Evolutionary conservation across 1,284 basidiomycete genomes (phyloP).

Genomic region (Abortiporus biennis): DNA sequence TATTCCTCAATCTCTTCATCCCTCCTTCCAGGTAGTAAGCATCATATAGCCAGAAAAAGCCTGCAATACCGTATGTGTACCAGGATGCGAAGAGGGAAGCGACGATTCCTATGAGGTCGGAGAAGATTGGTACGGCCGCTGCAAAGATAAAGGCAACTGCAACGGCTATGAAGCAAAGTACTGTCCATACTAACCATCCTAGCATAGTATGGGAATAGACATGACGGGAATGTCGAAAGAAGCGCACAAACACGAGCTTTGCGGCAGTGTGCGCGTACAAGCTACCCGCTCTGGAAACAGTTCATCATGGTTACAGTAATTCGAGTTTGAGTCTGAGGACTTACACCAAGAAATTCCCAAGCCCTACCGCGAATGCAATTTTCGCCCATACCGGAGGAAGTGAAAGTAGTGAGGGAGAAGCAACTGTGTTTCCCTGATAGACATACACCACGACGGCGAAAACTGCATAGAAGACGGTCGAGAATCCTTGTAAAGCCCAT

Average conservation of each 20-base stretch:
- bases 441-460: constrained; percentile 50
- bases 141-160: constrained; percentile 49
- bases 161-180: constrained; percentile 37
- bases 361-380: constrained; percentile 39
- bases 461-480: constrained; percentile 42
- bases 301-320: not conserved
- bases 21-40: constrained; percentile 37
- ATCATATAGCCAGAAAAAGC: constrained; percentile 53
- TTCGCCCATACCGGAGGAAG: constrained; percentile 46
- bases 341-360: constrained; percentile 46
- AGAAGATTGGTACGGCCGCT: constrained; percentile 49
- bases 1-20: constrained; percentile 22
- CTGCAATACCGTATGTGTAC: constrained; percentile 53
- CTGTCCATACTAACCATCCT: constrained; percentile 55
- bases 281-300: constrained; percentile 31
- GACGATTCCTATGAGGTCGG: constrained; percentile 46
- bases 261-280: constrained; percentile 49
- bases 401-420: constrained; percentile 48
- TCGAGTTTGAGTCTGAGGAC: constrained; percentile 11
- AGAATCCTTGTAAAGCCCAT: constrained; percentile 45
- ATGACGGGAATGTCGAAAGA: constrained; percentile 53
- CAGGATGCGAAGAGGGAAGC: constrained; percentile 52
- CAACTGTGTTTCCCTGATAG: constrained; percentile 53
- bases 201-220: constrained; percentile 48
- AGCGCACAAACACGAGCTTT: constrained; percentile 56